These are phyloP conservation scores for Boletus bicolor DNA, from an alignment of 768 basidiomycete genomes.

Conservation along the genomic window DNA sequence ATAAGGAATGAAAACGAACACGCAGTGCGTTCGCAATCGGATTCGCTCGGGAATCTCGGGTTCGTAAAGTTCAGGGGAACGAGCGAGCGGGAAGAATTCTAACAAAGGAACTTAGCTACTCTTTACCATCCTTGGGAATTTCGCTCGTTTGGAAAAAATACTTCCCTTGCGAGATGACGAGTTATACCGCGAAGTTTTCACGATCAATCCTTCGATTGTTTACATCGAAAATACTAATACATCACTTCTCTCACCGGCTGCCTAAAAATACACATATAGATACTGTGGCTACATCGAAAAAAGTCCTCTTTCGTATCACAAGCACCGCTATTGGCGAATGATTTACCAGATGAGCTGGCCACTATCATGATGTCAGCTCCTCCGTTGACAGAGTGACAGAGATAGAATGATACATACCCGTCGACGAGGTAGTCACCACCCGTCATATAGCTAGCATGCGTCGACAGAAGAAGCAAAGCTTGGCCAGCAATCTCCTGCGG, in stretches of 20 bases:
- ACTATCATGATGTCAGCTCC: background rate
- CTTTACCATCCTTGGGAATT: no score
- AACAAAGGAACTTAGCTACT: no score
- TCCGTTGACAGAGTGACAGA: rapidly evolving
- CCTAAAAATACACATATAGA: conserved; percentile 10
- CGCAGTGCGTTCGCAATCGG: no score
- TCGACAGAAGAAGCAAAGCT: conserved; percentile 50
- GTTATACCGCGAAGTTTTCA: no score
- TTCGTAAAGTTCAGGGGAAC: background rate
- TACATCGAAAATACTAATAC: background rate
- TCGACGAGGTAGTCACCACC: conserved; percentile 56
- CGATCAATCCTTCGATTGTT: no score
- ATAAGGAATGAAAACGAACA: no score
- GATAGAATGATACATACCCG: conserved; percentile 37
- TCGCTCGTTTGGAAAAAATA: no score
- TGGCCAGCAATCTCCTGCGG: conserved; percentile 58
- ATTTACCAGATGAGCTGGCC: conserved; percentile 32
- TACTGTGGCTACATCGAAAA: background rate
- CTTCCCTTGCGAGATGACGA: no score
- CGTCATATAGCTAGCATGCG: conserved; percentile 54
- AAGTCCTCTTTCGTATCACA: background rate
- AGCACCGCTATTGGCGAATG: background rate
- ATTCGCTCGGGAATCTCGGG: no score
- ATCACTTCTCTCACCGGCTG: background rate
- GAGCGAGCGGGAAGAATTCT: no score